Conservation (phyloP, 495 filamentous ascomycete species). For the Emericellopsis terricola region DNA sequence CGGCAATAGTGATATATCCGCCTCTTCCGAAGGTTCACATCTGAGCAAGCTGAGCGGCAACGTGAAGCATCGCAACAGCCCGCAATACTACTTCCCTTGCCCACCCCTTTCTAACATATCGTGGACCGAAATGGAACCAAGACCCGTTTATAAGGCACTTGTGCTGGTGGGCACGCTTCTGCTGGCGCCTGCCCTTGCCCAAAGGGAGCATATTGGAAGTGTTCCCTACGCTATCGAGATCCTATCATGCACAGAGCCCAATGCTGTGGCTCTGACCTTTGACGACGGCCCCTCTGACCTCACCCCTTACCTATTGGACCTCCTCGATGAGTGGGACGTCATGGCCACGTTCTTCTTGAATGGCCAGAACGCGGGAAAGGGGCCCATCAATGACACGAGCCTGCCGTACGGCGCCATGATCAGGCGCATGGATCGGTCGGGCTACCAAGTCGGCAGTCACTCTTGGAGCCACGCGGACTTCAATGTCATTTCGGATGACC, state of each 20-base stretch:
- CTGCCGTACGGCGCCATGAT: conserved; percentile 11
- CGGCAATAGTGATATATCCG: no score
- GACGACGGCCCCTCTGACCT: conserved; percentile 53
- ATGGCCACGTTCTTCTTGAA: conserved; percentile 54
- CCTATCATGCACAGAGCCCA: conserved; percentile 29
- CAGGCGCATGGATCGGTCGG: conserved; percentile 36
- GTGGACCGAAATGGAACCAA: no score
- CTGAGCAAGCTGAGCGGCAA: no score
- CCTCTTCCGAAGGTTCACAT: no score
- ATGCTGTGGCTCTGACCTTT: conserved; percentile 48
- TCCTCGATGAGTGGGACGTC: conserved; percentile 35
- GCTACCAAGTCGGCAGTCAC: conserved; percentile 56
- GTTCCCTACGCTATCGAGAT: conserved; percentile 32
- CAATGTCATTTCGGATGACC: conserved; percentile 24
- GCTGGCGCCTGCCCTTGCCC: no score
- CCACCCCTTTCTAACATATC: no score
- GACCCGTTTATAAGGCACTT: no score
- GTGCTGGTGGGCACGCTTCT: no score
- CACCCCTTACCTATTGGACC: conserved; percentile 42
- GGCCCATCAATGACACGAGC: conserved; percentile 24
- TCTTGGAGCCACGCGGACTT: conserved; percentile 57
- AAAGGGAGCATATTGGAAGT: conserved; percentile 14
- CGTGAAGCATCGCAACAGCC: no score
- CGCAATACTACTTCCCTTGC: no score
- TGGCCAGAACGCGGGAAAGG: conserved; percentile 19